phyloP scores from a whole-genome alignment of 225 moss, liverwort and hornwort species.

The Bryum argenteum region DNA sequence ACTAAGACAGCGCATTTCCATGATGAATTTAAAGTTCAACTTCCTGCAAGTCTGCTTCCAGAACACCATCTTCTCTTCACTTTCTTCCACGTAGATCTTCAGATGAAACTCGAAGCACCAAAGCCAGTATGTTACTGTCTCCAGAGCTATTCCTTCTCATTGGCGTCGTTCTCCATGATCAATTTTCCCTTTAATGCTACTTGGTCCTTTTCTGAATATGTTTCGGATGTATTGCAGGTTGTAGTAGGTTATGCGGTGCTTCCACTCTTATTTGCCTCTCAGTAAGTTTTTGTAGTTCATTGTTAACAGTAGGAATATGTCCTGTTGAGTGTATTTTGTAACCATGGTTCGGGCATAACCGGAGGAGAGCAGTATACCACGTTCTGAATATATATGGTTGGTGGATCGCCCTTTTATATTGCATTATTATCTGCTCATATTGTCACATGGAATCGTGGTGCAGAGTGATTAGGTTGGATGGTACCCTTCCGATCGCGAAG shows the following conservation, averaged over 20 bases:
- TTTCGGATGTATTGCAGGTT: constrained; percentile 65
- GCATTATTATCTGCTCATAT: constrained; percentile 17
- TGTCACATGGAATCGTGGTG: constrained; percentile 32
- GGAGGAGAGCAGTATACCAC: constrained; percentile 6
- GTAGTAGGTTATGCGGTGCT: constrained; percentile 96
- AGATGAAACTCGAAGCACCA: constrained; percentile 98
- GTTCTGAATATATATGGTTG: neutral
- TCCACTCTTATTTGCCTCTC: constrained; percentile 82
- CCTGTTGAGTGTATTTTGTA: constrained; percentile 20
- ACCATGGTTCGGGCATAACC: constrained; percentile 18
- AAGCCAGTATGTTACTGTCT: constrained; percentile 71
- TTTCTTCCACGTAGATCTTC: constrained; percentile 96
- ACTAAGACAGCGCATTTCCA: constrained; percentile 88
- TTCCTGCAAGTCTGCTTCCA: constrained; percentile 83
- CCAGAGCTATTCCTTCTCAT: constrained; percentile 13
- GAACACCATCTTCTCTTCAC: constrained; percentile 99
- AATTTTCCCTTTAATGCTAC: neutral
- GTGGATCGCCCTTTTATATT: neutral
- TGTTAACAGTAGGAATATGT: constrained; percentile 3
- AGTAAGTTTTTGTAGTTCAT: constrained; percentile 62
- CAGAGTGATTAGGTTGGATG: constrained; percentile 94
- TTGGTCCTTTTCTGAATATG: constrained; percentile 27
- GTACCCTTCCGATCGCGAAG: constrained; percentile 81
- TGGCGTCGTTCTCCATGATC: neutral
- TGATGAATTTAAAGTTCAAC: constrained; percentile 98